Evolutionary conservation across 805 yeast genomes (phyloP).

Genomic region (Wickerhamiella vanderwaltii): DNA sequence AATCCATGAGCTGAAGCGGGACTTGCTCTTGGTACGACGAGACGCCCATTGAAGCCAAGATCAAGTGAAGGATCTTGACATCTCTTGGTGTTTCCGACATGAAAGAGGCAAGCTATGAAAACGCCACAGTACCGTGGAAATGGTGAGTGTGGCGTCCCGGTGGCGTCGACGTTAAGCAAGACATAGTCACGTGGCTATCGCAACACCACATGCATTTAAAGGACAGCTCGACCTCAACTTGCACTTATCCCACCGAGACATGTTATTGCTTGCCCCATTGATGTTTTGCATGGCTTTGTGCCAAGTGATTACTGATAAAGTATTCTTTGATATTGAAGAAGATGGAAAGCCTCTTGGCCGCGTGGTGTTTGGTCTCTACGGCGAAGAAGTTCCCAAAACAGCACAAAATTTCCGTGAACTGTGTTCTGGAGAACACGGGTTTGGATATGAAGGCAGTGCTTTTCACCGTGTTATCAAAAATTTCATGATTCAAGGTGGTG

Average conservation of each 20-base stretch:
- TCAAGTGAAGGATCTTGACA: conserved; percentile 76
- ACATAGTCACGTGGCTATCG: too few species aligned
- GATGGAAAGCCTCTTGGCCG: conserved; percentile 71
- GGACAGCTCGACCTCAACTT: too few species aligned
- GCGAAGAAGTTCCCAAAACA: conserved; percentile 76
- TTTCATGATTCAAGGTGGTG: conserved; percentile 85
- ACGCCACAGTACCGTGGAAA: too few species aligned
- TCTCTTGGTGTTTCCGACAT: conserved; percentile 53
- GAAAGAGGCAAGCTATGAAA: too few species aligned
- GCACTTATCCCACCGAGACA: too few species aligned
- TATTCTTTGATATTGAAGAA: conserved; percentile 73
- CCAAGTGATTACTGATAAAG: conserved; percentile 58
- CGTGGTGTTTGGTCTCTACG: conserved; percentile 76
- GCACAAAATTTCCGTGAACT: conserved; percentile 78
- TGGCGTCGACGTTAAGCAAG: too few species aligned
- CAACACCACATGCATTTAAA: too few species aligned
- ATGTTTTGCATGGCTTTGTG: conserved; percentile 16
- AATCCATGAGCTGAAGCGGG: conserved; percentile 91
- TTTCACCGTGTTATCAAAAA: conserved; percentile 65
- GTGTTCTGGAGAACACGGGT: conserved; percentile 59
- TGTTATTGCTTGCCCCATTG: background rate
- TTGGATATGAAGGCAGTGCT: conserved; percentile 49
- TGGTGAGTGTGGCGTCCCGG: too few species aligned
- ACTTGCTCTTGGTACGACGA: conserved; percentile 91
- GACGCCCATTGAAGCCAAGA: conserved; percentile 87